Conservation (phyloP, 2,329 filamentous ascomycete genomes). For the Blastomyces silverae region DNA sequence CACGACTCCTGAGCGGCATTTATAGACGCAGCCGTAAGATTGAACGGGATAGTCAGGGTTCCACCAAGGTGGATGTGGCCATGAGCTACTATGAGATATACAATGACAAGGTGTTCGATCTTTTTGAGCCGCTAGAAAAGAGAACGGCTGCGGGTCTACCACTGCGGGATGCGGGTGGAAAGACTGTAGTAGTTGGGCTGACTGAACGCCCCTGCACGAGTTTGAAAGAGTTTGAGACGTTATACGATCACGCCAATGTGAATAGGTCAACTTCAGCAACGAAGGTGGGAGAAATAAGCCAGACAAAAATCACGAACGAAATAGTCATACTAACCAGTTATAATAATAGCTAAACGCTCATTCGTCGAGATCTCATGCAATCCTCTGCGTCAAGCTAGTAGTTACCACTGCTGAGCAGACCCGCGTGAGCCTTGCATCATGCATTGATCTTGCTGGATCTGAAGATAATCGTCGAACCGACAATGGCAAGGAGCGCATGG, state of each 20-base stretch:
- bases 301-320: background rate
- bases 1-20: slow-evolving; percentile 73
- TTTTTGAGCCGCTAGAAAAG: slow-evolving; percentile 82
- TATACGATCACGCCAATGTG: slow-evolving; percentile 88
- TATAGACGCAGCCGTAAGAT: slow-evolving; percentile 82
- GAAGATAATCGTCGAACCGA: slow-evolving; percentile 93
- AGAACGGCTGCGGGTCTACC: slow-evolving; percentile 73
- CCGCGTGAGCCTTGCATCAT: slow-evolving; percentile 75
- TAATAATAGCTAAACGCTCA: slow-evolving; percentile 65
- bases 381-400: slow-evolving; percentile 81
- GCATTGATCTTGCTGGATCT: slow-evolving; percentile 90
- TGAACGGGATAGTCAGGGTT: slow-evolving; percentile 65
- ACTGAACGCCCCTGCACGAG: slow-evolving; percentile 75
- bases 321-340: slow-evolving; percentile 21
- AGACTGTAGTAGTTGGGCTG: slow-evolving; percentile 78
- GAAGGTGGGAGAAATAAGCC: slow-evolving; percentile 48
- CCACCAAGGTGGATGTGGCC: slow-evolving; percentile 64
- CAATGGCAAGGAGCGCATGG: slow-evolving; percentile 81
- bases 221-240: slow-evolving; percentile 78
- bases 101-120: slow-evolving; percentile 88
- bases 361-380: slow-evolving; percentile 82
- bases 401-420: slow-evolving; percentile 63
- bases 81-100: slow-evolving; percentile 96
- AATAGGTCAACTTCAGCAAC: slow-evolving; percentile 85
- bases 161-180: slow-evolving; percentile 76